phyloP scores from a whole-genome alignment of 176 grass and related monocot genomes.

The Saccharum officinarum region DNA sequence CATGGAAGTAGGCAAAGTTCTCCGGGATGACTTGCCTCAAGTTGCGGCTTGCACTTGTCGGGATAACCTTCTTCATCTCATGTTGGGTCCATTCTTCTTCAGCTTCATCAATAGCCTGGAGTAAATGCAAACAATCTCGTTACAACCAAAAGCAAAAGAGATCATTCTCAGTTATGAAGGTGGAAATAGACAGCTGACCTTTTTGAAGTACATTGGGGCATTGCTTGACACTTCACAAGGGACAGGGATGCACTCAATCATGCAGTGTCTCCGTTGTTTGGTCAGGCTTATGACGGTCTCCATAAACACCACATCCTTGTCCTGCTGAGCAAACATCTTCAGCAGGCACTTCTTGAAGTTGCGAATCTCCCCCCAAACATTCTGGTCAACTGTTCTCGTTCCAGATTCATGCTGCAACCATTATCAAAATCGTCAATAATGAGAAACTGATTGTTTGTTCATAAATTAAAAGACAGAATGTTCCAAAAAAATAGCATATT shows the following conservation, averaged over 20 bases:
- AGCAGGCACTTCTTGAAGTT: constrained; percentile 98
- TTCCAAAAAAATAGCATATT: neutral
- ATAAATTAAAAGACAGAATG: neutral
- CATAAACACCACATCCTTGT: constrained; percentile 84
- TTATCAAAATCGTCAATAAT: constrained; percentile 26
- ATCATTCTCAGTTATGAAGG: constrained; percentile 3
- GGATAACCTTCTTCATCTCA: constrained; percentile 90
- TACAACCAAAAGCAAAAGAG: neutral
- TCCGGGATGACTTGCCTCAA: constrained; percentile 70
- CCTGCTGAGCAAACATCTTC: constrained; percentile 77
- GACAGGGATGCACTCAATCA: constrained; percentile 90
- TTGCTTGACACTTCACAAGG: constrained; percentile 63
- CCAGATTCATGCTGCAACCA: constrained; percentile 74
- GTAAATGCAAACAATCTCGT: neutral
- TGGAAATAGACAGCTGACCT: constrained; percentile 43
- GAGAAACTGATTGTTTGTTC: neutral
- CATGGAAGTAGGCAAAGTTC: constrained; percentile 96
- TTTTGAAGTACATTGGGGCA: constrained; percentile 97
- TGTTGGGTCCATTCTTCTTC: constrained; percentile 94
- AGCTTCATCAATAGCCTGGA: constrained; percentile 89
- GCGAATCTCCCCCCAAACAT: constrained; percentile 81
- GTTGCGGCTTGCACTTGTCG: constrained; percentile 66
- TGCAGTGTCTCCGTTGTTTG: constrained; percentile 78
- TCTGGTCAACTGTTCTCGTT: constrained; percentile 84
- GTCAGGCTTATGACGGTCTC: constrained; percentile 75